A percentile compares a stretch with the other conserved stretches of the same genome.
These are phyloP conservation scores for Lodderomyces metapsilosis DNA, from an alignment of 1,139 yeast genomes.

Conservation along the genomic window DNA sequence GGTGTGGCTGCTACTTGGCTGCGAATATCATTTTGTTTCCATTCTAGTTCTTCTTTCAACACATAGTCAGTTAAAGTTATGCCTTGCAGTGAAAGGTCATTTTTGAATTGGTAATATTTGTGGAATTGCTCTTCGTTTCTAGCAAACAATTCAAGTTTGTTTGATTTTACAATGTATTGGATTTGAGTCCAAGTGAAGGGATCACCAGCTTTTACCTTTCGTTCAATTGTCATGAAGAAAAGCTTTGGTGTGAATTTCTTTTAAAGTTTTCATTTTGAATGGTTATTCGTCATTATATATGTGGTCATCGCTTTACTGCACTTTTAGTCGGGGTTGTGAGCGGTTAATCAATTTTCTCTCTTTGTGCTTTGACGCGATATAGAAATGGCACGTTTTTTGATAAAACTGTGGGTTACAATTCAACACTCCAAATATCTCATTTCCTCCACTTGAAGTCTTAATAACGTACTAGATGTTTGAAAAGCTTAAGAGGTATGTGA, in stretches of 20 bases:
- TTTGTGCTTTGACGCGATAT: background rate
- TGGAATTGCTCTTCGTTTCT: conserved; percentile 34
- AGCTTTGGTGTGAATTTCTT: no score
- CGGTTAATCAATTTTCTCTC: background rate
- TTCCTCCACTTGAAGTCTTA: no score
- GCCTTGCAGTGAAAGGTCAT: conserved; percentile 23
- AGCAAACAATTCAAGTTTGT: conserved; percentile 41
- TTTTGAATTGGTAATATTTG: conserved; percentile 35
- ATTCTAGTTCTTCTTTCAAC: conserved; percentile 33
- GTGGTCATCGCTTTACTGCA: background rate
- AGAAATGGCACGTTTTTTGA: no score
- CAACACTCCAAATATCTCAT: no score
- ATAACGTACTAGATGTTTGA: no score
- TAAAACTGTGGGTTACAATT: no score
- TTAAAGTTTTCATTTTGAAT: background rate
- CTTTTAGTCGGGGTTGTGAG: background rate
- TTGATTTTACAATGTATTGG: conserved; percentile 27
- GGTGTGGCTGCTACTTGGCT: conserved; percentile 17
- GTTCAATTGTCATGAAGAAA: conserved; percentile 2
- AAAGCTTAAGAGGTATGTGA: no score
- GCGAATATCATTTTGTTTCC: conserved; percentile 30
- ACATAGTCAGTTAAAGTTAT: conserved; percentile 37
- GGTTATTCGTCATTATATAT: background rate
- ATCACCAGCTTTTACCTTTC: conserved; percentile 17
- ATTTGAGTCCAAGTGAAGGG: conserved; percentile 40